Base-by-base conservation (phyloP, 2,329 filamentous ascomycete genomes). In the Sporothrix brasiliensis region DNA sequence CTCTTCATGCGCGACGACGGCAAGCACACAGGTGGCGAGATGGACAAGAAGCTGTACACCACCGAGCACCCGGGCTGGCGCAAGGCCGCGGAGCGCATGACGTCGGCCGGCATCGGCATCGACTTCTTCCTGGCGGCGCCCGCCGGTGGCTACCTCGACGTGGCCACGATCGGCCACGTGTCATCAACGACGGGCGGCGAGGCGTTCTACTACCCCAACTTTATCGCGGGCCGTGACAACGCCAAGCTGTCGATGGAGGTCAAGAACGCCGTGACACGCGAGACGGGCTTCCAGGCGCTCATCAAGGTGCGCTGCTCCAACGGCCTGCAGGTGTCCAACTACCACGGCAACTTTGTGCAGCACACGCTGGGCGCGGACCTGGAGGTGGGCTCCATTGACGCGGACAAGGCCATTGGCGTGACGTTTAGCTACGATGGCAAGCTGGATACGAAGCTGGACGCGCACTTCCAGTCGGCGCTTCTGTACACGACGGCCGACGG, bases 261-360 rank as follows among this genome's bases (percentile, higher is more conserved):
- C 74, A 88, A 89, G 74, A 94, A 97, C 77, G 89, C 92, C 0
- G 88, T 97, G 41, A 93, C 89, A 2, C 87, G 95, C 73, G 94
- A 97, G 79, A 97, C 94, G 61, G 95, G 95, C 27, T 98, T 92
- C 82, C 94, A 97, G 80, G 93, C 93, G 24, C 83, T 99, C 75
- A 96, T 99, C 92, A 99, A 99, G 84, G 94, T 99, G 71, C 91
- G 95, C 73, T 99, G 95, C 82, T 97, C 94, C 21, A 99, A 97
- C 76, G 95, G 95, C 21, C 84, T 99, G 68, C 95, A 99, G 78
- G 91, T 99, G 19, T 89, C 92, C 19, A 88, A 89, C n/a, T 99
- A 99, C 77, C 93, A 97, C 77, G 95, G 95, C 75, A 97, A 97
- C 81, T 99, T 98, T 78, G 87, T 96, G 67, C 95, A 99, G 77